Conservation (phyloP, 345 rosid genomes). For the Euclidium syriacum region DNA sequence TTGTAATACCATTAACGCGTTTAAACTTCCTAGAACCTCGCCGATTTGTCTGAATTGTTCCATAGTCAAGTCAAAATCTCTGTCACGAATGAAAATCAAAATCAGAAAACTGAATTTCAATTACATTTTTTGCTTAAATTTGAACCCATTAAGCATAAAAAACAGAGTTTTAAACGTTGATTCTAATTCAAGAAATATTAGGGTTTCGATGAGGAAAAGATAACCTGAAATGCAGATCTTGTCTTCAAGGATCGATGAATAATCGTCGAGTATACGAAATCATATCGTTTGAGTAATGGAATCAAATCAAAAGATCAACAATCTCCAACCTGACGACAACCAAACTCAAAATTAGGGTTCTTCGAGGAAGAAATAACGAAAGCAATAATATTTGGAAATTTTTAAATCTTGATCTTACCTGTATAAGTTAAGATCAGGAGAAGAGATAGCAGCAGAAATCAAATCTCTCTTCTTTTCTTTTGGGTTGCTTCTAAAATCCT, state of each 20-base stretch:
- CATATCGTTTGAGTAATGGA: constrained; percentile 4
- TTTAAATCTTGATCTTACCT: not conserved
- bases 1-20: constrained; percentile 77
- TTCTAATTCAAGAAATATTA: not conserved
- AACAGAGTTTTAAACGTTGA: too few relatives aligned
- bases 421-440: constrained; percentile 8
- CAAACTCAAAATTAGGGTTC: constrained; percentile 14
- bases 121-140: too few relatives aligned
- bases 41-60: constrained; percentile 88
- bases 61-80: constrained; percentile 24
- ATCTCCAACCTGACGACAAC: constrained; percentile 15
- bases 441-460: not conserved
- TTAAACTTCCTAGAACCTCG: constrained; percentile 85
- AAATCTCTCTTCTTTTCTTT: not conserved
- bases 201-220: not conserved
- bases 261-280: not conserved
- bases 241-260: constrained; percentile 6
- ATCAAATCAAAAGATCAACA: constrained; percentile 16
- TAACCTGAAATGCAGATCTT: constrained; percentile 28
- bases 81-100: not conserved
- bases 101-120: not conserved
- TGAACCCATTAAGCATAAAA: too few relatives aligned
- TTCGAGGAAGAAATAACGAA: not conserved
- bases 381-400: not conserved
- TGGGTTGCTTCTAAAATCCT: constrained; percentile 6